Evolutionary conservation across 1,139 yeast species (phyloP).

Genomic region (Magnusiomyces suaveolens): DNA sequence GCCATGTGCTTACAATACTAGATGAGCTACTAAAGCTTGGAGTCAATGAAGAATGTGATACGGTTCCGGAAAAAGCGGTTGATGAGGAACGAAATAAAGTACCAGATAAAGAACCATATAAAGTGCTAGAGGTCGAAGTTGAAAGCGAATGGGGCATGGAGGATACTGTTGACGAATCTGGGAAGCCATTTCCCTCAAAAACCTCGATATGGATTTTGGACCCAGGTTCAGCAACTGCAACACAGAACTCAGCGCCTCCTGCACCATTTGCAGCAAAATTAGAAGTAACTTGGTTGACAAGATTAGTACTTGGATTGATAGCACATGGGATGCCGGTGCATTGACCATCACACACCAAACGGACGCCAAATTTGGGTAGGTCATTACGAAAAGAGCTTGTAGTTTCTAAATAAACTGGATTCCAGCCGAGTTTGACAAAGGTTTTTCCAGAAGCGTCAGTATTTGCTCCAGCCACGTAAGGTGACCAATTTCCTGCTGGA

Average conservation of each 20-base stretch:
- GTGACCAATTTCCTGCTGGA: conserved; percentile 83
- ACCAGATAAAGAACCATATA: conserved; percentile 3
- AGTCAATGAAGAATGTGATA: neutral
- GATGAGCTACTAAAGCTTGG: neutral
- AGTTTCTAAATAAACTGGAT: conserved; percentile 67
- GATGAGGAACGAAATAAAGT: neutral
- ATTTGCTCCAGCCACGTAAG: conserved; percentile 87
- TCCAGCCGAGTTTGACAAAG: conserved; percentile 80
- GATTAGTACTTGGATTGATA: conserved; percentile 59
- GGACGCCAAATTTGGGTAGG: conserved; percentile 60
- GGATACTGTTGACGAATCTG: conserved; percentile 4
- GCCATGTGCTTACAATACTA: neutral
- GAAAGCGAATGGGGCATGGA: conserved; percentile 6
- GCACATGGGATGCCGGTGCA: conserved; percentile 73
- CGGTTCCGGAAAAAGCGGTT: neutral
- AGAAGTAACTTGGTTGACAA: conserved; percentile 45
- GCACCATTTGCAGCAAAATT: conserved; percentile 38
- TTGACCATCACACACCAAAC: conserved; percentile 58
- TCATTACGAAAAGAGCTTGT: conserved; percentile 43
- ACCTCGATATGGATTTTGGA: conserved; percentile 66
- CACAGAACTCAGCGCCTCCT: conserved; percentile 70
- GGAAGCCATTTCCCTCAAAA: conserved; percentile 34
- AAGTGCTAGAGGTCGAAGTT: conserved; percentile 6
- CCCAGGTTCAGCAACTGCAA: conserved; percentile 61
- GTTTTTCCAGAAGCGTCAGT: conserved; percentile 60